Evolutionary conservation across 306 rosid species (phyloP).

Genomic region (Vigna reflexopilosa): DNA sequence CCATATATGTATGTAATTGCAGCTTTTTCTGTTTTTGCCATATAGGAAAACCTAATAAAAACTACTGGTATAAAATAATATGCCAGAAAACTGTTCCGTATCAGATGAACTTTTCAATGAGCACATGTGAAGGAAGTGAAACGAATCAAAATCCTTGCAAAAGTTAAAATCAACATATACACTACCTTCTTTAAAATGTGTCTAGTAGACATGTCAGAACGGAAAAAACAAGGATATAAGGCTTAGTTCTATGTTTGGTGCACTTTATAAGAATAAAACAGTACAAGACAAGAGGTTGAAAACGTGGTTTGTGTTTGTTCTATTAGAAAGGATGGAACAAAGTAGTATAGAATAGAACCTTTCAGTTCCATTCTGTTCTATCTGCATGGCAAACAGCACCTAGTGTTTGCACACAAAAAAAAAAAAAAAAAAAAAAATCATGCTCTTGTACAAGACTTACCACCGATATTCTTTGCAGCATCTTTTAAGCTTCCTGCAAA

Average conservation of each 20-base stretch:
- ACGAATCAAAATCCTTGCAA: neutral
- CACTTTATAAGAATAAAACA: neutral
- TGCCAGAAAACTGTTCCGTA: neutral
- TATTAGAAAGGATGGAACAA: constrained; percentile 9
- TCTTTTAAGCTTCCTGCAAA: constrained; percentile 96
- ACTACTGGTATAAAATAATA: neutral
- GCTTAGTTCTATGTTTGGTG: constrained; percentile 8
- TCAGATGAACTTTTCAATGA: neutral
- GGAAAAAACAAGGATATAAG: neutral
- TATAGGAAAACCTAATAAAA: constrained; percentile 1
- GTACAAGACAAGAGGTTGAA: neutral
- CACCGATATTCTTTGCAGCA: constrained; percentile 98
- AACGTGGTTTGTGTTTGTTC: neutral
- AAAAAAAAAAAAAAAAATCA: constrained; percentile 28
- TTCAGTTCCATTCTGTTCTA: neutral
- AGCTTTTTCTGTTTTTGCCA: constrained; percentile 19
- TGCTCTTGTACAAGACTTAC: constrained; percentile 50
- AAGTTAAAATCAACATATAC: neutral
- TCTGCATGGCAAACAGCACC: neutral
- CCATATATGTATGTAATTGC: constrained; percentile 4
- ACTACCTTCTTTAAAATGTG: neutral
- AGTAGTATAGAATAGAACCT: neutral
- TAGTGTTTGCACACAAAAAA: constrained; percentile 4
- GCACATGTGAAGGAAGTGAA: neutral
- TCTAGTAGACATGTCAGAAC: neutral